phyloP scores from a whole-genome alignment of 768 basidiomycete species.

The Hygrocybe coccinea region DNA sequence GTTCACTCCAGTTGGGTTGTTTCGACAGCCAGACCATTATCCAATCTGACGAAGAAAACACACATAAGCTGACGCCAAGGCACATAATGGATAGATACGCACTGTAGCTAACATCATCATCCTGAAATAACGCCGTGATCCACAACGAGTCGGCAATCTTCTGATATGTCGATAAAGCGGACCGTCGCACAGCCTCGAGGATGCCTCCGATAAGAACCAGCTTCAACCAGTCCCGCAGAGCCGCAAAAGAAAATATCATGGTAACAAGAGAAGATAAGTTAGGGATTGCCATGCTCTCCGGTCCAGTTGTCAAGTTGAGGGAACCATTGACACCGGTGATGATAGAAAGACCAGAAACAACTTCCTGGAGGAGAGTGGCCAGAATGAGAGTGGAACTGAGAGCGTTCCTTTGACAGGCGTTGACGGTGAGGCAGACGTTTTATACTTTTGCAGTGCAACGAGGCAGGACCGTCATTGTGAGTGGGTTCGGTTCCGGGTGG shows the following conservation, averaged over 20 bases:
- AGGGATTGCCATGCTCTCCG: slow-evolving; percentile 5
- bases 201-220: slow-evolving; percentile 58
- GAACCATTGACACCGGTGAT: background rate
- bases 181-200: slow-evolving; percentile 54
- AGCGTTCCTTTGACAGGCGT: too few species aligned
- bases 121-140: slow-evolving; percentile 58
- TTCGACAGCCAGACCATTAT: slow-evolving; percentile 65
- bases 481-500: too few species aligned
- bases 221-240: slow-evolving; percentile 59
- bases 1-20: slow-evolving; percentile 49
- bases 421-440: too few species aligned
- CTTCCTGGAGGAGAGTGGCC: slow-evolving; percentile 15
- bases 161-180: slow-evolving; percentile 39
- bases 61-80: too few species aligned
- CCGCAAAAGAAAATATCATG: slow-evolving; percentile 49
- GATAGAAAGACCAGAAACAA: slow-evolving; percentile 15
- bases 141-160: slow-evolving; percentile 49
- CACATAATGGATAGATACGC: slow-evolving; percentile 19
- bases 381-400: background rate
- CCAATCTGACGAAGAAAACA: slow-evolving; percentile 46
- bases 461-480: too few species aligned
- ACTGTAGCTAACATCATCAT: slow-evolving; percentile 56
- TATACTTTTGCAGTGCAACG: too few species aligned
- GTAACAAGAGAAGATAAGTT: slow-evolving; percentile 35
- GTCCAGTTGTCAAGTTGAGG: slow-evolving; percentile 10